A percentile compares a stretch with the other conserved stretches of the same genome.
Conservation (phyloP, 306 rosid genomes). For the Chamaecrista fasciculata region DNA sequence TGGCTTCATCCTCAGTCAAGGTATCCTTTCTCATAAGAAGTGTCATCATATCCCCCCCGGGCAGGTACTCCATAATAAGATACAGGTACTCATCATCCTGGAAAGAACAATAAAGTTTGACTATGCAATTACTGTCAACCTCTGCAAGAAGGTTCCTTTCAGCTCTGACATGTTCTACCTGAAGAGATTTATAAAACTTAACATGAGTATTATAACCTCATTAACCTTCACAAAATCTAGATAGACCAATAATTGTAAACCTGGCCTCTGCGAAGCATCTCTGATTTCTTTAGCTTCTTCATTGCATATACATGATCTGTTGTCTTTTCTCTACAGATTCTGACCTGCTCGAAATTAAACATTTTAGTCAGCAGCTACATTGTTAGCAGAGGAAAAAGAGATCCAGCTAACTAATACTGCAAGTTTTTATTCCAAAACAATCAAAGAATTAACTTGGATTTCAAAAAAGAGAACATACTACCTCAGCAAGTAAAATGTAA, state of each 20-base stretch:
- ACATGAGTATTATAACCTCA: conserved; percentile 21
- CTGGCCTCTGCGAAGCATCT: conserved; percentile 99
- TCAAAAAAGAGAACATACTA: background rate
- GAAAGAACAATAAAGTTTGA: conserved; percentile 91
- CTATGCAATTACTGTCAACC: conserved; percentile 97
- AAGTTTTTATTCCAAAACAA: conserved; percentile 9
- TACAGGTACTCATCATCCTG: conserved; percentile 91
- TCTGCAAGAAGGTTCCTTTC: conserved; percentile 99
- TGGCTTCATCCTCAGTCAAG: conserved; percentile 88
- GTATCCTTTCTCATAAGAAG: conserved; percentile 96
- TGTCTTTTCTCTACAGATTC: conserved; percentile 86
- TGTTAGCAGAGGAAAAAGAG: background rate
- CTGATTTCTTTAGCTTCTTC: conserved; percentile 98
- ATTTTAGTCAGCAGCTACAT: conserved; percentile 23
- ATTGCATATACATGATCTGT: conserved; percentile 89
- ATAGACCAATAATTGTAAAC: conserved; percentile 43
- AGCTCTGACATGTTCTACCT: conserved; percentile 98
- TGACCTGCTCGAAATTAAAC: conserved; percentile 68
- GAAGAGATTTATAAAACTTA: conserved; percentile 21
- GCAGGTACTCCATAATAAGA: conserved; percentile 97
- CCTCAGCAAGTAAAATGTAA: background rate
- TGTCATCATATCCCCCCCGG: conserved; percentile 99
- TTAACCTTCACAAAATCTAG: conserved; percentile 25
- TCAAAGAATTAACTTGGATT: conserved; percentile 10
- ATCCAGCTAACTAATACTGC: background rate